Conservation (phyloP, 2,329 filamentous ascomycete genomes). For the Microcyclospora tardicrescens region DNA sequence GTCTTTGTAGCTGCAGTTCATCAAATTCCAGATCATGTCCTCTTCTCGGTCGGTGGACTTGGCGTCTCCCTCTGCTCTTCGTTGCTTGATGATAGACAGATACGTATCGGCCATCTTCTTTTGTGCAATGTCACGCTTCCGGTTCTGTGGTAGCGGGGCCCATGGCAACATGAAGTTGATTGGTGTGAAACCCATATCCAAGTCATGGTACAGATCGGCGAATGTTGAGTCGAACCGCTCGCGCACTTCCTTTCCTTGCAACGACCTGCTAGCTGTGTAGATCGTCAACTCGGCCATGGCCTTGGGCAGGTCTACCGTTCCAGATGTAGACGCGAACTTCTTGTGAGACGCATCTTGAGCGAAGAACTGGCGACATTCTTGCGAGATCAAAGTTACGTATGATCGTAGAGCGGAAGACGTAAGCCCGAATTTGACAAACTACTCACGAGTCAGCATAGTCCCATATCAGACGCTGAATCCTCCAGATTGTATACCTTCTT, state of each 20-base stretch:
- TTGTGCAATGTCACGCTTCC: slow-evolving; percentile 66
- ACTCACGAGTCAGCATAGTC: neutral
- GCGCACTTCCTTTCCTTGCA: slow-evolving; percentile 75
- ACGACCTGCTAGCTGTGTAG: slow-evolving; percentile 73
- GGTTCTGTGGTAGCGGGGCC: slow-evolving; percentile 80
- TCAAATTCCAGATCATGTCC: slow-evolving; percentile 85
- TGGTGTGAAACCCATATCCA: slow-evolving; percentile 80
- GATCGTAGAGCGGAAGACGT: slow-evolving; percentile 61
- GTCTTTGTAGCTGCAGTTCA: slow-evolving; percentile 76
- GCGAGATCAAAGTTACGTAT: slow-evolving; percentile 67
- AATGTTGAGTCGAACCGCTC: slow-evolving; percentile 68
- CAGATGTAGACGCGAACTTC: slow-evolving; percentile 28
- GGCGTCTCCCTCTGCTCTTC: slow-evolving; percentile 39
- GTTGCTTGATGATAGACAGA: slow-evolving; percentile 65
- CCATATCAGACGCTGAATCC: too few species aligned
- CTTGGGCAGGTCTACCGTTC: slow-evolving; percentile 58
- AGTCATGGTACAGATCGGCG: slow-evolving; percentile 71
- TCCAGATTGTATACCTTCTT: slow-evolving; percentile 64
- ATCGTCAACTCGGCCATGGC: slow-evolving; percentile 79
- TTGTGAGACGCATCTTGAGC: slow-evolving; percentile 43
- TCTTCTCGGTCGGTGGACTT: slow-evolving; percentile 24
- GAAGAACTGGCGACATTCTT: slow-evolving; percentile 62
- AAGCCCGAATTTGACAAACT: slow-evolving; percentile 73
- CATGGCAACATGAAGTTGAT: slow-evolving; percentile 86
- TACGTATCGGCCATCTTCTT: slow-evolving; percentile 70